Base-by-base conservation (phyloP, 2,329 filamentous ascomycete genomes). In the Trichoderma semiorbis region DNA sequence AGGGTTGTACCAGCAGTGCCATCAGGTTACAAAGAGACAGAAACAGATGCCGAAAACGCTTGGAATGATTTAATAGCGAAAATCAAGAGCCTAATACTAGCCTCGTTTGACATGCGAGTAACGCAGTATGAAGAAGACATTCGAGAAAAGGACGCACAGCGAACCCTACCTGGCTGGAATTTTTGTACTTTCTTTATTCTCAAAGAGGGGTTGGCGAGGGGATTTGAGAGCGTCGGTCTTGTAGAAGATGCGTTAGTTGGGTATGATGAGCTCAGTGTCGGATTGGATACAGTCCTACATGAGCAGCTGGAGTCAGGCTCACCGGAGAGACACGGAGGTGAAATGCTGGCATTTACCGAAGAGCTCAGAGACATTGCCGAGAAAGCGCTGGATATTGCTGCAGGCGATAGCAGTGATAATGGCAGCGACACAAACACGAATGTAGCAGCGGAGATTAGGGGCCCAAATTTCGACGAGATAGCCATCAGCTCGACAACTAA, bases 171-270 rank as follows among this genome's bases (percentile, higher is more conserved):
- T 0, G 96, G 96, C 0, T 99, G 96, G 96, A 99, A 99, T 78
- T 99, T 99, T 79, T 98, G 96, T 81, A 99, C 96, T 0, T 99
- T 99, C 80, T 99, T 99, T 80, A 95, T 99, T 18, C 86, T 99
- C 10, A 99, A 99, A 78, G 96, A 99, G 80, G 96, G 96, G 0
- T 84, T 99, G 43, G 95, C 96, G 1, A 89, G 93, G 75, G 97
- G 95, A 0, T 97, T 99, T 75, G 97, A 99, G 80, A 98, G 93
- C 78, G 95, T 98, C 3, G 97, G 97, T 0, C 85, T 99, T 11
- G 93, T 98, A 10, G 96, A 99, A 78, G 96, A 99, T 85, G 95
- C 96, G 3, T 84, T 99, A 50, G 93, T 96, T 5, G 94, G 94
- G 16, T 99, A 99, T 76, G 96, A 98, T 80, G 95, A 99, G 83